phyloP scores from a whole-genome alignment of 192 early-diverging fungal species.

The Umbelopsis isabellina region DNA sequence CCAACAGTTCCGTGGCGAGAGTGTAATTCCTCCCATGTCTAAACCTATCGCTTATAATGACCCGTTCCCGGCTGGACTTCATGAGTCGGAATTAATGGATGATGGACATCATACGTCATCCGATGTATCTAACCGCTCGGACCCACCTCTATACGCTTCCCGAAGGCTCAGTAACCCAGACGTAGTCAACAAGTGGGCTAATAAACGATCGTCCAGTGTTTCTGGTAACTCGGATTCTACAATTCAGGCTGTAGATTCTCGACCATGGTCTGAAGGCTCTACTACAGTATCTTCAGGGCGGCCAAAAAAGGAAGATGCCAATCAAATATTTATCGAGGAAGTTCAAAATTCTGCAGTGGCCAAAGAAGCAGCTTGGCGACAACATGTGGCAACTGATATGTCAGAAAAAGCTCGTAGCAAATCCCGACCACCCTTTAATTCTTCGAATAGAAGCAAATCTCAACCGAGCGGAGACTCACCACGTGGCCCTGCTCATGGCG shows the following conservation, averaged over 20 bases:
- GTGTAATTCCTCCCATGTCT: conserved; percentile 2
- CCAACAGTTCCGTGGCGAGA: not conserved
- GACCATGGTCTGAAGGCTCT: not conserved
- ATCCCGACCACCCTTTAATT: not conserved
- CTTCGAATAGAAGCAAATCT: too few species aligned
- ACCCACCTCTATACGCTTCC: conserved; percentile 1
- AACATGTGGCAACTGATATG: not conserved
- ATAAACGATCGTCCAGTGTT: not conserved
- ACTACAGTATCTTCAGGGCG: not conserved
- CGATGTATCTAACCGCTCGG: not conserved
- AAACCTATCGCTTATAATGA: conserved; percentile 16
- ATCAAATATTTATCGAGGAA: conserved; percentile 6
- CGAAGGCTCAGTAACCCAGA: conserved; percentile 8
- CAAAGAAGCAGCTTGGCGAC: conserved; percentile 16
- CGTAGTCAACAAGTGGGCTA: not conserved
- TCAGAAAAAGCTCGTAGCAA: not conserved
- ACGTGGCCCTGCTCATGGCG: conserved; percentile 17
- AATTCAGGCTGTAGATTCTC: not conserved
- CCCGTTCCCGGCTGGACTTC: not conserved
- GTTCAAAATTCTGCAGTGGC: conserved; percentile 10
- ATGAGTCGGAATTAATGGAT: not conserved
- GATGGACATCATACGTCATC: not conserved
- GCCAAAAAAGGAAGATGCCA: not conserved
- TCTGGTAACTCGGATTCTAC: not conserved
- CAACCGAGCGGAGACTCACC: conserved; percentile 8